Conservation (phyloP, 208 protist species). For the Herpetomonas muscarum region DNA sequence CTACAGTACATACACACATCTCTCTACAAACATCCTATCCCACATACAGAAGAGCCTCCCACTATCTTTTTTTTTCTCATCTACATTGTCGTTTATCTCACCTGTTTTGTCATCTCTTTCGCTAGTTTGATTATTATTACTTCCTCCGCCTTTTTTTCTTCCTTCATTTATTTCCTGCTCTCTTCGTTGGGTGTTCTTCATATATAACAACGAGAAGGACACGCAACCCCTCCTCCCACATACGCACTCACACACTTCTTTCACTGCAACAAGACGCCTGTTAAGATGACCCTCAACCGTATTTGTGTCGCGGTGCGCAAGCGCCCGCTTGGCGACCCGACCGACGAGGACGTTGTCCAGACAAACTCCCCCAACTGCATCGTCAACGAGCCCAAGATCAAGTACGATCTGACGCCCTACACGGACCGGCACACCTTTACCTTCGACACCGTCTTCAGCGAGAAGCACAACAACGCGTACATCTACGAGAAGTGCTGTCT, state of each 20-base stretch:
- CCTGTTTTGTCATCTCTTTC: neutral
- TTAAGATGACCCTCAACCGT: conserved; percentile 52
- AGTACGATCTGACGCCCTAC: conserved; percentile 96
- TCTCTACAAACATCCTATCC: too few relatives aligned
- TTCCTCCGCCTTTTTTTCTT: conserved; percentile 6
- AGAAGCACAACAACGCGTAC: conserved; percentile 84
- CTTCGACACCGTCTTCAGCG: conserved; percentile 95
- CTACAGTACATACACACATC: too few relatives aligned
- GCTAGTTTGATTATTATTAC: neutral
- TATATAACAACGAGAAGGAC: conserved; percentile 4
- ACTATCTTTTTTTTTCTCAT: neutral
- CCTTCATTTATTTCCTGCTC: conserved; percentile 4
- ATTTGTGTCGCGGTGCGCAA: conserved; percentile 92
- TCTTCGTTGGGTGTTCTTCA: conserved; percentile 6
- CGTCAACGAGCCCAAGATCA: conserved; percentile 92
- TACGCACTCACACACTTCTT: conserved; percentile 2
- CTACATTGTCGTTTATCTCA: neutral
- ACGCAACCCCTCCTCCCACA: neutral
- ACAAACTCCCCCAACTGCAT: conserved; percentile 66
- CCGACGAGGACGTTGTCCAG: conserved; percentile 68
- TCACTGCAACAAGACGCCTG: neutral
- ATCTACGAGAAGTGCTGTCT: conserved; percentile 92
- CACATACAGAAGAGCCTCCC: neutral
- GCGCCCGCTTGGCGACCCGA: conserved; percentile 56
- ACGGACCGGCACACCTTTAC: conserved; percentile 95